A percentile compares a stretch with the other conserved stretches of the same genome.
These are phyloP conservation scores for Tympanopsis confertula DNA, from an alignment of 2,329 filamentous ascomycete genomes.

Conservation along the genomic window DNA sequence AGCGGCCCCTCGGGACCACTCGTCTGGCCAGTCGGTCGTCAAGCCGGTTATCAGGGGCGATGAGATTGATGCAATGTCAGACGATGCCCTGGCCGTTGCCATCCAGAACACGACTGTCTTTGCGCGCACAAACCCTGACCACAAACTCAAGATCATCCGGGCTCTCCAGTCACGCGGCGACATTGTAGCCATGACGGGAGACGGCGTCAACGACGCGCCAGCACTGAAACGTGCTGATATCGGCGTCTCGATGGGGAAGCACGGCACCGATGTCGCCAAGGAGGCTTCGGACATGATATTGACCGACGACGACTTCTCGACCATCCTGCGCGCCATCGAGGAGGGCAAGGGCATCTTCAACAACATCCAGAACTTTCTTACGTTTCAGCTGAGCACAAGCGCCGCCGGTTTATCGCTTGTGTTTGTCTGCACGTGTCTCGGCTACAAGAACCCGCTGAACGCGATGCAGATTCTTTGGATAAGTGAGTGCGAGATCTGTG, in stretches of 20 bases:
- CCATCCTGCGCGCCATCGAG: conserved; percentile 88
- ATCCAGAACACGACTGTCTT: conserved; percentile 89
- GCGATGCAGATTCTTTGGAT: conserved; percentile 99
- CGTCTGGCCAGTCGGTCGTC: conserved; percentile 43
- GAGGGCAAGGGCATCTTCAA: conserved; percentile 99
- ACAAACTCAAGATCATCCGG: conserved; percentile 93
- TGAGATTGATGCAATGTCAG: conserved; percentile 82
- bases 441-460: conserved; percentile 90
- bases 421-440: conserved; percentile 80
- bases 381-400: conserved; percentile 94
- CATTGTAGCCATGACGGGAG: conserved; percentile 97
- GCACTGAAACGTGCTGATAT: conserved; percentile 96
- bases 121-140: conserved; percentile 88
- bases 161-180: conserved; percentile 86
- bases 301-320: conserved; percentile 80
- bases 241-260: conserved; percentile 88
- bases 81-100: conserved; percentile 69
- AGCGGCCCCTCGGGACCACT: conserved; percentile 37
- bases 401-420: conserved; percentile 86
- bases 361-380: conserved; percentile 98
- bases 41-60: conserved; percentile 73
- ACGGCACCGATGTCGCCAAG: conserved; percentile 95
- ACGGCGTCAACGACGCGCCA: conserved; percentile 94
- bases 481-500: too few relatives aligned
- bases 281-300: conserved; percentile 90